Evolutionary conservation across 2,329 filamentous ascomycete genomes (phyloP), one percentile per base, ranked within the genome.

Genomic region (Penicillium sp.): DNA sequence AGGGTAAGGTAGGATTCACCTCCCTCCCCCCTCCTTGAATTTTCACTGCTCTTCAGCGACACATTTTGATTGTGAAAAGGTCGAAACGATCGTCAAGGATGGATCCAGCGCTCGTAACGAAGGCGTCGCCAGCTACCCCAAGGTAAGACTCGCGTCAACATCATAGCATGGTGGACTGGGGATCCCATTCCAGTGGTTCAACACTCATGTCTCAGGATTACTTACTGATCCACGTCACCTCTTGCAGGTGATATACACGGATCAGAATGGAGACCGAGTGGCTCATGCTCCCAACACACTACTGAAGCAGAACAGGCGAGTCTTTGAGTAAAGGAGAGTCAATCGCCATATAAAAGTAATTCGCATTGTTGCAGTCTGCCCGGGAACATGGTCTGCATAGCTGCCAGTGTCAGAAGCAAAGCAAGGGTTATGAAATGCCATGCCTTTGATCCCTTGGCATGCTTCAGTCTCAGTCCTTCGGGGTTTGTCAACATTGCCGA

Each of bases 201-300:
- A 34, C 27, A 2, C 16, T 16, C 38, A n/a, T n/a, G 31, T 34
- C 24, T 36, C 38, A 7, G 18, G n/a, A 21, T 40, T 40, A 18
- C 38, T 21, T 16, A 40, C 16, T 21, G 18, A 8, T 39, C 5
- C 14, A 36, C 44, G 16, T 31, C 44, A 45, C 44, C 29, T 27
- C 43, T 8, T 40, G 7, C 11, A 67, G 64, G 60, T 66, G 21
- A 61, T 69, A 41, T 67, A 62, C 36, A 56, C 44, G 7, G 62
- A 68, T 36, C 67, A 69, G 45, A 63, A 69, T 42, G 63, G 64
- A n/a, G 62, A 68, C 31, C 54, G 50, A 22, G 64, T 68, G 13
- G 61, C 62, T 22, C 66, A 67, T 44, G 61, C 63, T 48, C 67
- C 66, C 3, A 56, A 41, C 16, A 62, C 60, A 13, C 36, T 66